Evolutionary conservation across 306 rosid species (phyloP).

Genomic region (Vigna hirtella): DNA sequence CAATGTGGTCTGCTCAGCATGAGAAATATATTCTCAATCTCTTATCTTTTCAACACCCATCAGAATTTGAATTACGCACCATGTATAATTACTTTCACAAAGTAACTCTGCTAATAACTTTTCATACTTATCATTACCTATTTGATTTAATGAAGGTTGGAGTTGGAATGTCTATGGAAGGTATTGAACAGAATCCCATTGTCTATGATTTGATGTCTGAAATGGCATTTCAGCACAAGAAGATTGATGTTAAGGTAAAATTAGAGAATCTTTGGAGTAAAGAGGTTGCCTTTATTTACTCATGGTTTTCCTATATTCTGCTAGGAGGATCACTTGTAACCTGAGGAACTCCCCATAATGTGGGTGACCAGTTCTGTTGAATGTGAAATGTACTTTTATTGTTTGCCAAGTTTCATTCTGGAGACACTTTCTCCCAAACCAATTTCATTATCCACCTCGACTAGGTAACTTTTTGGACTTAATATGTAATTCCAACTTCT

Average conservation of each 20-base stretch:
- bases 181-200: constrained; percentile 88
- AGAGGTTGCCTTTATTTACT: constrained; percentile 25
- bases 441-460: constrained; percentile 33
- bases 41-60: neutral
- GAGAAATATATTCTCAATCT: neutral
- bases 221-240: constrained; percentile 79
- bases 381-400: constrained; percentile 15
- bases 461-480: constrained; percentile 25
- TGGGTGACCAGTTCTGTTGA: constrained; percentile 27
- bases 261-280: constrained; percentile 32
- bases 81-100: constrained; percentile 12
- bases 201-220: constrained; percentile 93
- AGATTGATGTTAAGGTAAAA: constrained; percentile 77
- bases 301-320: constrained; percentile 25
- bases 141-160: constrained; percentile 74
- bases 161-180: constrained; percentile 97
- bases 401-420: constrained; percentile 19
- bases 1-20: neutral
- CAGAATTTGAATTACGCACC: neutral
- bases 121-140: constrained; percentile 23
- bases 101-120: constrained; percentile 19
- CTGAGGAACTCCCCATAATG: constrained; percentile 30
- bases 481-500: neutral
- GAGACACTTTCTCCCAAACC: constrained; percentile 11
- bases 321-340: neutral